Percentiles rank a stretch among this genome's conserved stretches.
Conservation (phyloP, 2,329 filamentous ascomycete species). For the Thelonectria olida region DNA sequence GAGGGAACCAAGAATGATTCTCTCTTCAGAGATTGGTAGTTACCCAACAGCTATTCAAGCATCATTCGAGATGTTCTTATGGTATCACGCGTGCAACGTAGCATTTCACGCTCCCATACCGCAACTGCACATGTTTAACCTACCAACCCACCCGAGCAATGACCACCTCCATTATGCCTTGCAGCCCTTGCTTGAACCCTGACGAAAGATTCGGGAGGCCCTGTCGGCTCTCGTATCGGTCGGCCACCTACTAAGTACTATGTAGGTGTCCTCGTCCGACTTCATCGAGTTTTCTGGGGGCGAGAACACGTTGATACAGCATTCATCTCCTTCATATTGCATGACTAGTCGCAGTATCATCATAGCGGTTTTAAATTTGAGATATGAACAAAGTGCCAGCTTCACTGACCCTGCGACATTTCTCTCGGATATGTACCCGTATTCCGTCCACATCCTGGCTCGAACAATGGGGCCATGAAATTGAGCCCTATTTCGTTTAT, state of each 20-base stretch:
- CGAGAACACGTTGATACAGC: not conserved
- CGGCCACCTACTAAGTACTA: not conserved
- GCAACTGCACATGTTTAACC: not conserved
- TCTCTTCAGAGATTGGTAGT: not conserved
- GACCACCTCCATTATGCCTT: too few relatives aligned
- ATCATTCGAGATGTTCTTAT: too few relatives aligned
- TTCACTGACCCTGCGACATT: not conserved
- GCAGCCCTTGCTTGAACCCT: not conserved
- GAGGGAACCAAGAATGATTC: not conserved
- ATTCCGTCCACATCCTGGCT: not conserved
- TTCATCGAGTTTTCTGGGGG: not conserved
- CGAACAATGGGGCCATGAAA: not conserved
- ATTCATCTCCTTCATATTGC: too few relatives aligned
- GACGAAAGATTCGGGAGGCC: not conserved
- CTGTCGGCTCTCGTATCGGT: not conserved
- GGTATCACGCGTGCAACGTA: not conserved
- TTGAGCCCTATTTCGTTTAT: not conserved
- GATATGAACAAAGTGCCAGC: too few relatives aligned
- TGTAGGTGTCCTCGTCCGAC: not conserved
- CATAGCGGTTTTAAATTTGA: not conserved
- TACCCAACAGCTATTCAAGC: too few relatives aligned
- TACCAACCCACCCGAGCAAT: not conserved
- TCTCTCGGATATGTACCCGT: not conserved
- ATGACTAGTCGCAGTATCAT: not conserved
- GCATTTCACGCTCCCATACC: not conserved